Percentiles rank a stretch among this genome's conserved stretches.
phyloP scores from a whole-genome alignment of 2,329 filamentous ascomycete genomes.

The Xylaria polymorpha region DNA sequence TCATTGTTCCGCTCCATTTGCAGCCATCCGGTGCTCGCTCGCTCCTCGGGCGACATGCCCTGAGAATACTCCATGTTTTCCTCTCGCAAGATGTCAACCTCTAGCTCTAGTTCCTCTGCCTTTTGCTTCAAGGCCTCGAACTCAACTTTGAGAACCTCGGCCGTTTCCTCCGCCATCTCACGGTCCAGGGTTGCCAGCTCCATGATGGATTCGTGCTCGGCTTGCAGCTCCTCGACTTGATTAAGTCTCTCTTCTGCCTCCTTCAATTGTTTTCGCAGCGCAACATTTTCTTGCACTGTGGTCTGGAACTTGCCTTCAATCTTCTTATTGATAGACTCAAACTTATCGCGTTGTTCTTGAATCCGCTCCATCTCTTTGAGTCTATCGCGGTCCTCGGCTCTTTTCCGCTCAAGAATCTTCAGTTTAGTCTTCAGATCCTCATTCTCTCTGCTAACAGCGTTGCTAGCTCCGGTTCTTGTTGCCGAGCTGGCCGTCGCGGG shows the following conservation, averaged over 20 bases:
- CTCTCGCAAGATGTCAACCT: slow-evolving; percentile 86
- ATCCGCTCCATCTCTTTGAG: slow-evolving; percentile 81
- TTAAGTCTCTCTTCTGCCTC: slow-evolving; percentile 78
- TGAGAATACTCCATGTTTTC: slow-evolving; percentile 87
- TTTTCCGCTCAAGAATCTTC: slow-evolving; percentile 86
- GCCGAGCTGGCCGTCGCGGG: slow-evolving; percentile 49
- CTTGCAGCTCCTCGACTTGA: slow-evolving; percentile 77
- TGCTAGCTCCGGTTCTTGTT: slow-evolving; percentile 58
- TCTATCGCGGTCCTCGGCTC: slow-evolving; percentile 85
- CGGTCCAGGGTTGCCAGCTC: slow-evolving; percentile 90
- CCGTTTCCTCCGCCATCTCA: slow-evolving; percentile 95
- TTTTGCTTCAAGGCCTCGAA: slow-evolving; percentile 80
- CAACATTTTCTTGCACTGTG: slow-evolving; percentile 81
- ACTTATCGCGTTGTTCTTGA: slow-evolving; percentile 80
- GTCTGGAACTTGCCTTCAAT: slow-evolving; percentile 89
- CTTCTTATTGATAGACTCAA: slow-evolving; percentile 88
- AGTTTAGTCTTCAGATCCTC: slow-evolving; percentile 92
- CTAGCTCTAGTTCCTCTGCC: slow-evolving; percentile 85
- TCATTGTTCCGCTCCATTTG: slow-evolving; percentile 94
- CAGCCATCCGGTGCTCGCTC: slow-evolving; percentile 86
- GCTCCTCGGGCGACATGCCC: slow-evolving; percentile 89
- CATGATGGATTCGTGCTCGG: slow-evolving; percentile 84
- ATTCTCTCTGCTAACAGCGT: slow-evolving; percentile 72
- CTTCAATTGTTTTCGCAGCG: slow-evolving; percentile 81
- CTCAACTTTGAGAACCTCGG: slow-evolving; percentile 84